Percentiles rank a stretch among this genome's conserved stretches.
These are phyloP conservation scores for Elsinoe australis DNA, from an alignment of 2,329 filamentous ascomycete species.

Conservation along the genomic window DNA sequence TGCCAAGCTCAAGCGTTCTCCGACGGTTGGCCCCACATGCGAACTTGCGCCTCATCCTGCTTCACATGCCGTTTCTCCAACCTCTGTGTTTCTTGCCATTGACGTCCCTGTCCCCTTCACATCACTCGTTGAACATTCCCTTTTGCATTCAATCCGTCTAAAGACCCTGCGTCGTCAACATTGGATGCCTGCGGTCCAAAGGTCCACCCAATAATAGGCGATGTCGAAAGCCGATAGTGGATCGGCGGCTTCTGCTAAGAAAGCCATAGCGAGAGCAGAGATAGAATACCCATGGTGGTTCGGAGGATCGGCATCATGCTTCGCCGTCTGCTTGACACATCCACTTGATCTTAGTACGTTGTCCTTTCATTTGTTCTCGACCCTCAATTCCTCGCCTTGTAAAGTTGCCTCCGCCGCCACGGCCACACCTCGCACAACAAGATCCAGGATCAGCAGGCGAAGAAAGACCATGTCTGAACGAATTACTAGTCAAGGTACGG, in stretches of 20 bases:
- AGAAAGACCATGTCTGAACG: no score
- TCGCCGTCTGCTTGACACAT: constrained; percentile 87
- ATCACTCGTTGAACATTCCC: no score
- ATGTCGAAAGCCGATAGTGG: constrained; percentile 5
- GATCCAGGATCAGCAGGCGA: no score
- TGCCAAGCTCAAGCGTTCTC: constrained; percentile 11
- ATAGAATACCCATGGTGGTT: constrained; percentile 65
- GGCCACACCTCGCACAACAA: no score
- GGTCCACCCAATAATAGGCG: no score
- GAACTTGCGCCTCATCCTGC: constrained; percentile 3
- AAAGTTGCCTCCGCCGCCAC: not conserved
- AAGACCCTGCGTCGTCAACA: no score
- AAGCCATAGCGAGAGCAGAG: not conserved
- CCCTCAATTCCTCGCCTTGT: not conserved
- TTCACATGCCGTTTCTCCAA: constrained; percentile 9
- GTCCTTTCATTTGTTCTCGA: not conserved
- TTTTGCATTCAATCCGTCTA: not conserved
- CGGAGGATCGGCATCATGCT: constrained; percentile 85
- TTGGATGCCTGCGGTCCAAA: no score
- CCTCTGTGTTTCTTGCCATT: not conserved
- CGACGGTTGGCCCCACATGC: constrained; percentile 6
- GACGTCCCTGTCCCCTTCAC: not conserved
- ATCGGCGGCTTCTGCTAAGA: not conserved
- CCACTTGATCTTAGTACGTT: constrained; percentile 79
- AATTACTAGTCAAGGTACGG: constrained; percentile 55